Conservation (phyloP, 495 filamentous ascomycete species). For the Cairneyella variabilis region DNA sequence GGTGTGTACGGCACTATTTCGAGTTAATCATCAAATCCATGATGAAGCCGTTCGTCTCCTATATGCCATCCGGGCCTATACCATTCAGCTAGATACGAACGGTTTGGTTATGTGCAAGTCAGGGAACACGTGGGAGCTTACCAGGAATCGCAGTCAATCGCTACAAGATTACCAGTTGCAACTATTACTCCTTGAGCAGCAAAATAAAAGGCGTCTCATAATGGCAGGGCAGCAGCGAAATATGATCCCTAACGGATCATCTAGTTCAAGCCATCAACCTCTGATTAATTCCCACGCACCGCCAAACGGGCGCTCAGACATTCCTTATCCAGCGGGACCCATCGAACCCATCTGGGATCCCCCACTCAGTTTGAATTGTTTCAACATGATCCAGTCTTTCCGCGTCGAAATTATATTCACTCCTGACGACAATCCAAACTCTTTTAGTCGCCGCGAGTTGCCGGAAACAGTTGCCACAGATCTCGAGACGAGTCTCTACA, state of each 20-base stretch:
- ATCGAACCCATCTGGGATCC: constrained; percentile 11
- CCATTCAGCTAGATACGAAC: constrained; percentile 11
- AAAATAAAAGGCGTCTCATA: constrained; percentile 91
- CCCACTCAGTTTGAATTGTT: constrained; percentile 8
- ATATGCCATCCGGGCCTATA: constrained; percentile 5
- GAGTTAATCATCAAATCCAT: constrained; percentile 17
- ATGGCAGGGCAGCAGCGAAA: constrained; percentile 92
- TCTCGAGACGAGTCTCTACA: constrained; percentile 4
- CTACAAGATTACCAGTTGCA: constrained; percentile 98
- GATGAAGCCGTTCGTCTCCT: constrained; percentile 16
- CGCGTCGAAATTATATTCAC: constrained; percentile 5
- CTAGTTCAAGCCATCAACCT: constrained; percentile 9
- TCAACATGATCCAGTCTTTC: constrained; percentile 15
- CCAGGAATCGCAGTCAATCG: constrained; percentile 82
- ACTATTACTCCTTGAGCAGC: constrained; percentile 93
- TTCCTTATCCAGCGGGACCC: constrained; percentile 7
- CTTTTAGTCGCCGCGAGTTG: background rate
- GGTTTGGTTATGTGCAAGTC: constrained; percentile 15
- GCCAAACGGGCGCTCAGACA: background rate
- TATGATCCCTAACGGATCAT: constrained; percentile 53
- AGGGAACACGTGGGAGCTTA: background rate
- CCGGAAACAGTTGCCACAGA: background rate
- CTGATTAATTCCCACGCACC: background rate
- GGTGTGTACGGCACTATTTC: constrained; percentile 6
- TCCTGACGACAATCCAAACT: background rate